Base-by-base conservation (phyloP, 495 filamentous ascomycete species). In the Aspergillus sclerotioniger region DNA sequence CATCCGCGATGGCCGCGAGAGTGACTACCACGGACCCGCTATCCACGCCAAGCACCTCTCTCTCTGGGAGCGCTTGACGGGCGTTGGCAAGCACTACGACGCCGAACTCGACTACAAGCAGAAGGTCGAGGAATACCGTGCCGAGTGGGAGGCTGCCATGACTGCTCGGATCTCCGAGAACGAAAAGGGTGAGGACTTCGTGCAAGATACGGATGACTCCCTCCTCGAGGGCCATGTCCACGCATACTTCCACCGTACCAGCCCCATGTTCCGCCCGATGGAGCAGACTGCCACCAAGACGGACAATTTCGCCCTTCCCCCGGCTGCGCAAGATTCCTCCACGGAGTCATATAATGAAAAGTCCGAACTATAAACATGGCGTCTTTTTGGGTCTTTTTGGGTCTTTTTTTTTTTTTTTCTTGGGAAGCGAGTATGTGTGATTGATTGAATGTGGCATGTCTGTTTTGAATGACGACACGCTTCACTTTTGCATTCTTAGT, bases 11-110 rank as follows among this genome's bases (percentile, higher is more conserved):
- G 90, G 90, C 60, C 84, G 83, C 39, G 86, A 85, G 59, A 58
- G 81, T 17, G 90, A 96, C 20, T 96, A 96, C 74, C 91, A 94
- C 71, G 91, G 92, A 54, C 83, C 93, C 46, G 92, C 92, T 56
- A 82, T 96, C 51, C 90, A 96, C 75, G 85, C 90, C 41, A 82
- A 88, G 72, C 91, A 96, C 67, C 76, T 96, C 60, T 91, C 88
- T 3, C 64, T 89, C 39, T 96, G 85, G 80, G 91, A 96, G 79
- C 85, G 89, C 60, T 68, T 85, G 53, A 74, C 77, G 53, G 88
- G 88, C 44, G 80, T 82, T 37, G 84, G 87, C 63, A 90, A 90
- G 75, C 67, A 82, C 73, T 96, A 95, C 73, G 72, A 96, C 67
- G 83, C 91, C 49, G 84, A 88, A 60, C 74, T 85, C 10, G 91